Base-by-base conservation (phyloP, 148 eudicot species). In the Fagopyrum esculentum region DNA sequence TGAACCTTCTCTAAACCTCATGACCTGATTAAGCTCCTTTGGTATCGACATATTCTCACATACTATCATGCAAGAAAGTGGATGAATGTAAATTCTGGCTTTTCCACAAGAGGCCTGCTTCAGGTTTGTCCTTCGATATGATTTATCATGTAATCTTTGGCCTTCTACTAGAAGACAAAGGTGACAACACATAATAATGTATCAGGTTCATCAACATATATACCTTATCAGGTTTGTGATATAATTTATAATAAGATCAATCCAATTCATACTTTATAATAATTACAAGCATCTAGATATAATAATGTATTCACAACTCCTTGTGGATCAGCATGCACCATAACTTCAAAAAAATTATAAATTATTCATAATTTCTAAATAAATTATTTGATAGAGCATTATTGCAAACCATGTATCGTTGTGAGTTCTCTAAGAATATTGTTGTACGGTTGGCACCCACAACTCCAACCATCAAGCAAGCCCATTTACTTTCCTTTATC, bases 1-100 rank as follows among this genome's bases (percentile, higher is more conserved):
- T 13, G 98, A 90, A 86, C 98, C 98, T 75, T 84, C 91, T 81
- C 98, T 80, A 59, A 86, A 85, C 74, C 83, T 89, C 82, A 89
- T 91, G 46, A 93, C 98, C 82, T 82, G 84, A 76, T 91, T 91
- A 35, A 86, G 88, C 80, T 93, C 95, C 81, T 85, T 80, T 1
- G 93, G 85, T 78, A 88, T 83, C 76, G 90, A 86, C 89, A 87
- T 87, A 72, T 46, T 72, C 40, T 66, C 17, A 43, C 71, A 66
- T 40, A 43, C 46, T 66, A 66, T 66, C 71, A 66, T 35, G 71
- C 71, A 66, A 17, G 71, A 66, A 26, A 35, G 12, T 13, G 46
- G 47, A 66, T 66, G 46, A 66, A 66, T 45, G 71, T 66, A 15
- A 40, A 40, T 66, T 66, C 17, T 7, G 43, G 71, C 71, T 66